Conservation (phyloP, 352 stramenopile species). For the Phytophthora kernoviae region DNA sequence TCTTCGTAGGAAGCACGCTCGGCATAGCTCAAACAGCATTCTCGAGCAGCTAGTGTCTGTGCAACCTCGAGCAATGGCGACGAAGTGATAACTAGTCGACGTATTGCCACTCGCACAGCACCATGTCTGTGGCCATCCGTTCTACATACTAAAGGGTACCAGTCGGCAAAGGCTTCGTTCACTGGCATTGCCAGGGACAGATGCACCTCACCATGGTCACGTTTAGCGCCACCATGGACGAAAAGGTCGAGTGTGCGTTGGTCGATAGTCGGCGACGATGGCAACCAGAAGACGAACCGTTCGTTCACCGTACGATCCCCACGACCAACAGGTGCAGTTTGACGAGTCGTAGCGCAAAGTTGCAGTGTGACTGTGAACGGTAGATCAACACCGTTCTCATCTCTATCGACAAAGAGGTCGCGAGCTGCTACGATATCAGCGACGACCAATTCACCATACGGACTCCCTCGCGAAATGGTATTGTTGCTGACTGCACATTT, state of each 20-base stretch:
- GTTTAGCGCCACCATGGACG: conserved; percentile 50
- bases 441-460: conserved; percentile 72
- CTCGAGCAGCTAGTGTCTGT: conserved; percentile 42
- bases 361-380: conserved; percentile 57
- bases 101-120: conserved; percentile 50
- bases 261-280: conserved; percentile 50
- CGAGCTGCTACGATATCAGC: conserved; percentile 65
- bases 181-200: conserved; percentile 65
- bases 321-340: conserved; percentile 33
- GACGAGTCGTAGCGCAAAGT: conserved; percentile 38
- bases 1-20: conserved; percentile 49
- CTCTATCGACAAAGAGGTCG: conserved; percentile 49
- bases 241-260: conserved; percentile 50
- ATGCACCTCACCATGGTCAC: conserved; percentile 76
- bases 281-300: conserved; percentile 76
- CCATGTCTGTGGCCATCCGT: conserved; percentile 63
- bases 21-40: conserved; percentile 50
- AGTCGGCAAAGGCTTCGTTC: conserved; percentile 72
- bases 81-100: conserved; percentile 63
- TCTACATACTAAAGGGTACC: conserved; percentile 65
- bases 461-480: conserved; percentile 43
- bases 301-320: conserved; percentile 50
- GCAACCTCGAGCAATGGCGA: conserved; percentile 50
- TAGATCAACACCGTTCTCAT: conserved; percentile 43
- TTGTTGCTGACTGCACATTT: conserved; percentile 19